phyloP scores from a whole-genome alignment of 176 grass and related monocot species.

The Tillandsia leiboldiana region DNA sequence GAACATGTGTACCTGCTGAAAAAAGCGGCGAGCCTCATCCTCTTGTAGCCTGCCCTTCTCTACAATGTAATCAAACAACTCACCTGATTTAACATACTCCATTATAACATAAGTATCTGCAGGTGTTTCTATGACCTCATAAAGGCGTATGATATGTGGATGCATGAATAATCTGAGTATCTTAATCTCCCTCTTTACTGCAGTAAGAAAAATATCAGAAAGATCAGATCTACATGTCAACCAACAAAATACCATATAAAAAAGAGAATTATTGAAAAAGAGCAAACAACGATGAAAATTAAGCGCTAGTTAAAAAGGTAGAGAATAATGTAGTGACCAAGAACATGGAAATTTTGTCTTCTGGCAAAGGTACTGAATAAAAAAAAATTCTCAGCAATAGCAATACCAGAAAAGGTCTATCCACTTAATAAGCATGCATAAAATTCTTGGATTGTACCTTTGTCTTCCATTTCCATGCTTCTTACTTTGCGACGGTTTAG shows the following conservation, averaged over 20 bases:
- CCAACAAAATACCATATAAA: neutral
- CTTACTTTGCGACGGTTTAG: slow-evolving; percentile 67
- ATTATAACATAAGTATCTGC: slow-evolving; percentile 87
- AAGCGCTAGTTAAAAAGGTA: neutral
- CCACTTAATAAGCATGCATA: neutral
- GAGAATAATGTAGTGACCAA: slow-evolving; percentile 2
- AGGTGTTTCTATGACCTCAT: slow-evolving; percentile 83
- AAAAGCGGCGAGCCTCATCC: slow-evolving; percentile 77
- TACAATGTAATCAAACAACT: slow-evolving; percentile 88
- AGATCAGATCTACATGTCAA: neutral
- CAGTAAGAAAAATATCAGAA: slow-evolving; percentile 8
- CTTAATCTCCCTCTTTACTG: slow-evolving; percentile 93
- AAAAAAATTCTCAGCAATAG: neutral
- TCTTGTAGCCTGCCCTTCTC: slow-evolving; percentile 86
- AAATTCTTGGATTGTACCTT: slow-evolving; percentile 34
- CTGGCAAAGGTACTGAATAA: too few species aligned
- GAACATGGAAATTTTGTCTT: too few species aligned
- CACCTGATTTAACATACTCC: slow-evolving; percentile 86
- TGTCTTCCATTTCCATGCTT: slow-evolving; percentile 90
- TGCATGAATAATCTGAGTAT: slow-evolving; percentile 90
- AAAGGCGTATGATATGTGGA: slow-evolving; percentile 87
- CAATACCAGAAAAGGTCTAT: neutral
- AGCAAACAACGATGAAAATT: neutral
- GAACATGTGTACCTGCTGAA: slow-evolving; percentile 57
- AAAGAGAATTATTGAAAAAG: neutral